Conservation (phyloP, 1,284 basidiomycete species). For the Trichosporon coremiiforme region DNA sequence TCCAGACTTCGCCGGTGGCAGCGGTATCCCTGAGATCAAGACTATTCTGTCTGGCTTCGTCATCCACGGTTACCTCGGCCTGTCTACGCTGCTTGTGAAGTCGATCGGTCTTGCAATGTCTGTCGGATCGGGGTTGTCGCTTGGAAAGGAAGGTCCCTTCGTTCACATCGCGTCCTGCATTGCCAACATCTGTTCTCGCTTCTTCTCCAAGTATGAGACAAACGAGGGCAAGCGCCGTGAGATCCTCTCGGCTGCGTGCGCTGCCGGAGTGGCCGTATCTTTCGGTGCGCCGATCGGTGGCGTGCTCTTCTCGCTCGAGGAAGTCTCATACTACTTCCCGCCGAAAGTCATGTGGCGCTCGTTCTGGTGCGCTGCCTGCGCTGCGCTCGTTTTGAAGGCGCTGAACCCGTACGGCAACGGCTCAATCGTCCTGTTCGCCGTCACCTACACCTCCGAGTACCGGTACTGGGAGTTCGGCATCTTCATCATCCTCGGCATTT, state of each 20-base stretch:
- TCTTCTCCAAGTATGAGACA: slow-evolving; percentile 83
- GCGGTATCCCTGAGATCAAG: slow-evolving; percentile 96
- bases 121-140: slow-evolving; percentile 83
- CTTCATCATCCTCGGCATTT: slow-evolving; percentile 80
- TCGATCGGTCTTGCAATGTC: slow-evolving; percentile 83
- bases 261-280: slow-evolving; percentile 63
- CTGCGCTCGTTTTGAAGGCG: slow-evolving; percentile 81
- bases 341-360: slow-evolving; percentile 90
- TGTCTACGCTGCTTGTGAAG: slow-evolving; percentile 87
- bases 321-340: slow-evolving; percentile 94
- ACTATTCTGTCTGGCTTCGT: slow-evolving; percentile 95
- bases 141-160: slow-evolving; percentile 94
- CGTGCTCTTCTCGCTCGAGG: slow-evolving; percentile 86
- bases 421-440: slow-evolving; percentile 57
- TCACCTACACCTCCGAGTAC: slow-evolving; percentile 54
- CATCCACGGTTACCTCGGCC: slow-evolving; percentile 94
- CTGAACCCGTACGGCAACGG: slow-evolving; percentile 83
- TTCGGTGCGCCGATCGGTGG: slow-evolving; percentile 93
- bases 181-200: slow-evolving; percentile 89
- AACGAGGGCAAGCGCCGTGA: slow-evolving; percentile 96
- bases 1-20: slow-evolving; percentile 70
- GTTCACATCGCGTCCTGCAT: slow-evolving; percentile 95
- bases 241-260: slow-evolving; percentile 87
- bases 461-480: slow-evolving; percentile 61
- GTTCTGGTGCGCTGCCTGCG: slow-evolving; percentile 94